A percentile compares a stretch with the other conserved stretches of the same genome.
Evolutionary conservation across 495 filamentous ascomycete species (phyloP).

Genomic region (Cercophora newfieldiana): DNA sequence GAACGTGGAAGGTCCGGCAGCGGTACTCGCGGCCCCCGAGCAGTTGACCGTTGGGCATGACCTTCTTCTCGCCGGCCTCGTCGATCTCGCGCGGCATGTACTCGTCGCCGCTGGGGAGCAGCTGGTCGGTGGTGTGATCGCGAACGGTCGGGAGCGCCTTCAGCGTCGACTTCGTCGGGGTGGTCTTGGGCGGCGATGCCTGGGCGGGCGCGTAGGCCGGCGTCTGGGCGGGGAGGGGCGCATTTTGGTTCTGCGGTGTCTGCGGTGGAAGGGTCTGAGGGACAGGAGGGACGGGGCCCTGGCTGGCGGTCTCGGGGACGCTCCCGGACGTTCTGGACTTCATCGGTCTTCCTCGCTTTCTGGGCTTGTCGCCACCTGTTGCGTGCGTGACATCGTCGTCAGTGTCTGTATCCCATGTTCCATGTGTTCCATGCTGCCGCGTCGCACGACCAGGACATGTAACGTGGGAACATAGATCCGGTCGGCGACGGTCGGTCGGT

Average conservation of each 20-base stretch:
- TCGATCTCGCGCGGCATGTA: conserved; percentile 94
- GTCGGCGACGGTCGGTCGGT: conserved; percentile 21
- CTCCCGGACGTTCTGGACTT: conserved; percentile 54
- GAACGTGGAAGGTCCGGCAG: conserved; percentile 91
- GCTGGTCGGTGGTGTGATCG: conserved; percentile 96
- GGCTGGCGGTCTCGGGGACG: conserved; percentile 50
- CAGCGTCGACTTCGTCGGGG: conserved; percentile 85
- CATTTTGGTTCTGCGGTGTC: conserved; percentile 75
- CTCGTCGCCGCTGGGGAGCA: conserved; percentile 89
- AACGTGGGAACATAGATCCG: conserved; percentile 26
- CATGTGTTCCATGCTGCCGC: conserved; percentile 14
- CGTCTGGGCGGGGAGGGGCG: conserved; percentile 63
- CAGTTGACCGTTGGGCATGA: conserved; percentile 75
- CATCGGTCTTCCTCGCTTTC: conserved; percentile 86
- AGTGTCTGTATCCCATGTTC: conserved; percentile 35
- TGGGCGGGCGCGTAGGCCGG: conserved; percentile 60
- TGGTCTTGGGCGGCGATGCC: conserved; percentile 76
- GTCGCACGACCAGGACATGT: conserved; percentile 43
- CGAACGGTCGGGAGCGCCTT: conserved; percentile 95
- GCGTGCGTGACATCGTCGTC: conserved; percentile 35
- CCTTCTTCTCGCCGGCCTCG: conserved; percentile 91
- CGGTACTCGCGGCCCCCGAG: conserved; percentile 84
- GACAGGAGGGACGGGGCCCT: conserved; percentile 53
- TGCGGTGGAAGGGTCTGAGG: conserved; percentile 59
- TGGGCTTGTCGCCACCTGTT: conserved; percentile 62